phyloP scores from a whole-genome alignment of 129 eudicot species.

The Artemisia tridentata region DNA sequence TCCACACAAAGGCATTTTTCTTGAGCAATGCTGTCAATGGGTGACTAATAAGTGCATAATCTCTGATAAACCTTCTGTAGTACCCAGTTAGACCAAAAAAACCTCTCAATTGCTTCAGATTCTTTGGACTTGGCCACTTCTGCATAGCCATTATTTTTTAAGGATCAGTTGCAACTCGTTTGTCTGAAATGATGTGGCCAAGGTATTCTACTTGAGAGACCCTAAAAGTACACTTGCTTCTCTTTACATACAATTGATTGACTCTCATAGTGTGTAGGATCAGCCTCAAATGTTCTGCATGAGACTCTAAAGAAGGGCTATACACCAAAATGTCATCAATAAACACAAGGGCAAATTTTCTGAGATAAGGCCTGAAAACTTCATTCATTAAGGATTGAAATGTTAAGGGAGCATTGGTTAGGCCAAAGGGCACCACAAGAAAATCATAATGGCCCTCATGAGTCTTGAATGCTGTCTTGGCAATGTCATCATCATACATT shows the following conservation, averaged over 20 bases:
- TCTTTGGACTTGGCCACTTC: neutral
- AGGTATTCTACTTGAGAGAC: neutral
- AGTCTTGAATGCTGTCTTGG: too few species aligned
- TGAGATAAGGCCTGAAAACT: too few species aligned
- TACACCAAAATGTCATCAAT: neutral
- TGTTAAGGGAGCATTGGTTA: too few species aligned
- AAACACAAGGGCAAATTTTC: too few species aligned
- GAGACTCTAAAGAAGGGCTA: neutral
- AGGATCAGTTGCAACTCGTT: neutral
- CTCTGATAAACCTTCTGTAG: too few species aligned
- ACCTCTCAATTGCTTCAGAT: neutral
- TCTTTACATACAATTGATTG: neutral
- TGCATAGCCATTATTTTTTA: neutral
- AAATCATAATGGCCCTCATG: too few species aligned
- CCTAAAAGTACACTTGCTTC: neutral
- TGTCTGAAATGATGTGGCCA: neutral
- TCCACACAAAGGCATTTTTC: neutral
- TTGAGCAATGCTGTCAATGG: neutral
- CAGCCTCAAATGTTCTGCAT: neutral
- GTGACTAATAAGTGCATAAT: too few species aligned
- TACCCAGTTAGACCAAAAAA: neutral
- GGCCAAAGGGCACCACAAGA: too few species aligned
- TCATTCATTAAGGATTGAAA: too few species aligned
- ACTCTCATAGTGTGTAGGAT: neutral
- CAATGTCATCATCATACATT: too few species aligned